Base-by-base conservation (phyloP, 106 monocot species). In the Platanthera guangdongensis region DNA sequence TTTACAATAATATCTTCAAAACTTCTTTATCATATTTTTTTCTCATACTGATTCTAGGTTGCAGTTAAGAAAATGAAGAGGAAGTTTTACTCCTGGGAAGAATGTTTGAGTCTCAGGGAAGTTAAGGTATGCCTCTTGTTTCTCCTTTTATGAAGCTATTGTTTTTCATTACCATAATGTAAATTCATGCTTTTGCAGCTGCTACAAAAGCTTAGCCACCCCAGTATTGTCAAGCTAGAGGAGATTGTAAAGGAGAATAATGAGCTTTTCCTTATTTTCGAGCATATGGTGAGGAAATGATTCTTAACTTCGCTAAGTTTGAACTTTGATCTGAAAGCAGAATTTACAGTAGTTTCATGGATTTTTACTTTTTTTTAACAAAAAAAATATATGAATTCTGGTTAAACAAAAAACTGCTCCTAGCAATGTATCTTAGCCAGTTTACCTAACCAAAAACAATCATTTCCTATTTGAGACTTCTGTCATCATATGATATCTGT, bases 61-160 rank as follows among this genome's bases (percentile, higher is more conserved):
- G 94, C 94, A 47, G 73, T 95, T 22, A 95, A 95, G 83, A 95
- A 87, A 81, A 91, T 95, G 89, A 95, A 91, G 76, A 89, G 89
- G 75, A 94, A 91, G 51, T 94, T 87, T 57, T 87, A 83, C 69
- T 87, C 28, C 32, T 94, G 87, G 91, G 91, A 95, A 32, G 87
- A 89, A 28, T 89, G 91, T 32, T 83, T 85, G 78, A 91, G 86
- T 86, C 84, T 91, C 3, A 85, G 91, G 19, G 94, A 95, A 82
- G 84, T 91, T 65, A 89, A 91, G 89, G 94, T 90, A 64, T 62
- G 62, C 47, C 14, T 45, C n/a, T 52, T 74, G 46, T 46, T 50
- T 62, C 1, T 52, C 6, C n/a, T 19, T 77, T 32, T 75, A 53
- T 14, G 50, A 30, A 63, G 47, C 49, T 68, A 16, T 72, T 49